These are phyloP conservation scores for Exophiala oligosperma DNA, from an alignment of 2,329 filamentous ascomycete species.

Conservation along the genomic window DNA sequence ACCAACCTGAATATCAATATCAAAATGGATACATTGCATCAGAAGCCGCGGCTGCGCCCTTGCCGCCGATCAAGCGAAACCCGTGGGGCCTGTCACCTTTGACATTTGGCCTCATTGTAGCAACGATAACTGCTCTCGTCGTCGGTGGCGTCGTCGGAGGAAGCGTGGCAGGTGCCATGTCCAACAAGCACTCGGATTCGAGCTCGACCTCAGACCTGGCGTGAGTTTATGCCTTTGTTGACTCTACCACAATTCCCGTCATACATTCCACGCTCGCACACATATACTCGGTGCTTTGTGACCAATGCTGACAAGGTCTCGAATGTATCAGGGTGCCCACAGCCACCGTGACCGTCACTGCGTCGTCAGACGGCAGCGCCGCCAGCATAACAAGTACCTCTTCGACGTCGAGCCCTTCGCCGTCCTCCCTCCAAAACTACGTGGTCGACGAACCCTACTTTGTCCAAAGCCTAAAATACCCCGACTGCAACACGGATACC, in stretches of 20 bases:
- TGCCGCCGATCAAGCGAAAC: constrained; percentile 4
- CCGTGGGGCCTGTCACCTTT: constrained; percentile 22
- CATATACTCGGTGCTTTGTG: no score
- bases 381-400: neutral
- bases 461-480: constrained; percentile 10
- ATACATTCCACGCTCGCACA: no score
- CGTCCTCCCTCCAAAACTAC: constrained; percentile 17
- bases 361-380: neutral
- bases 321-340: neutral
- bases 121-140: constrained; percentile 17
- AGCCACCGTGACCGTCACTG: constrained; percentile 9
- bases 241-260: no score
- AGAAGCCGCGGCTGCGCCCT: neutral
- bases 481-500: constrained; percentile 10
- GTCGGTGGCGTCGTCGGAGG: constrained; percentile 24
- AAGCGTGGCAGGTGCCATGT: constrained; percentile 19
- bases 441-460: constrained; percentile 14
- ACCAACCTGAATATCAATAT: constrained; percentile 11
- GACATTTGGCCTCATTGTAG: constrained; percentile 18
- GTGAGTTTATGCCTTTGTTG: no score
- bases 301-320: neutral
- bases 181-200: constrained; percentile 6
- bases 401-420: constrained; percentile 8
- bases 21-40: constrained; percentile 1
- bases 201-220: constrained; percentile 1